Evolutionary conservation across 2,329 filamentous ascomycete genomes (phyloP).

Genomic region (Hypoxylon rubiginosum): DNA sequence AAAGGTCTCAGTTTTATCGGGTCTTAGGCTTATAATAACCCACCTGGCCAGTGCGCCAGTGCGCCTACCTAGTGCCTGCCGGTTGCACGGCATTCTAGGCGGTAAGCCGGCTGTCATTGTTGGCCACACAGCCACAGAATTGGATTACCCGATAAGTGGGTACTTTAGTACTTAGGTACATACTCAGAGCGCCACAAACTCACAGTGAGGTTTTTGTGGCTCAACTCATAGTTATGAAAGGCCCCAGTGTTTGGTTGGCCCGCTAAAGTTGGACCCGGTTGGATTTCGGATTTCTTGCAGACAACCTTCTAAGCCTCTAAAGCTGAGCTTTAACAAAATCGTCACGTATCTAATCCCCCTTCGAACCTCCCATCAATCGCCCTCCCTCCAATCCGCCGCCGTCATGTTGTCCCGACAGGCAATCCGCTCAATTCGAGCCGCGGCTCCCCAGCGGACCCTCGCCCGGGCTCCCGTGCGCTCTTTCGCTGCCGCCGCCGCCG

Average conservation of each 20-base stretch:
- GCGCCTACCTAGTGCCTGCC: neutral
- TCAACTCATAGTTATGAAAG: conserved; percentile 10
- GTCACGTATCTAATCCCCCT: conserved; percentile 31
- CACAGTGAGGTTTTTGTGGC: conserved; percentile 20
- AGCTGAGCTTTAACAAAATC: conserved; percentile 46
- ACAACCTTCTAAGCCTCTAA: conserved; percentile 43
- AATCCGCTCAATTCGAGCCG: conserved; percentile 68
- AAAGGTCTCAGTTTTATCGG: conserved; percentile 10
- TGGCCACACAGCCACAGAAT: no score
- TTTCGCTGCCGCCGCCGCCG: conserved; percentile 77
- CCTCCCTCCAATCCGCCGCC: conserved; percentile 43
- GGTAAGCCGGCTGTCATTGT: neutral
- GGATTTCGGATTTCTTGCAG: conserved; percentile 49
- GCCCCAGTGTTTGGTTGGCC: conserved; percentile 41
- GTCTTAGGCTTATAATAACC: conserved; percentile 2
- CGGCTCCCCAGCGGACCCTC: conserved; percentile 70
- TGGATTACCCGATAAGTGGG: no score
- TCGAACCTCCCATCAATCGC: conserved; percentile 40
- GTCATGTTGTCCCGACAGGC: conserved; percentile 73
- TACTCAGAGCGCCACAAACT: neutral
- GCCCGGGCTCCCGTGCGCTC: conserved; percentile 75
- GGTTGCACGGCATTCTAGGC: neutral
- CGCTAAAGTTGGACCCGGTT: conserved; percentile 40
- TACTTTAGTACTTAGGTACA: no score
- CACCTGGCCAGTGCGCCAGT: neutral